Evolutionary conservation across 495 filamentous ascomycete species (phyloP).

Genomic region (Usnea hakonensis): DNA sequence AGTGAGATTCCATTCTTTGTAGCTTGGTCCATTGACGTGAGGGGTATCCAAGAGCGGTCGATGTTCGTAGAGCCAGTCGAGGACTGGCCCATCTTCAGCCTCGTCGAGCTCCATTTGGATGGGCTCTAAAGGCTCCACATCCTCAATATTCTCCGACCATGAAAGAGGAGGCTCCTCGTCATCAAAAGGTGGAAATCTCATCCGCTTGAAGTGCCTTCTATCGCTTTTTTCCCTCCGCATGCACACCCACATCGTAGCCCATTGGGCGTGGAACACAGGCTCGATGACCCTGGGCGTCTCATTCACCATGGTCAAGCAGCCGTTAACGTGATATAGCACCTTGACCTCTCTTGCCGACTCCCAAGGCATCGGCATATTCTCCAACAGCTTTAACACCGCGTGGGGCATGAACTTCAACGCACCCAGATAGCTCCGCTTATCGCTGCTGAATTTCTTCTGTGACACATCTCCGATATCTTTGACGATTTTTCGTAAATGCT

Average conservation of each 20-base stretch:
- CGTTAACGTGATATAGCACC: slow-evolving; percentile 97
- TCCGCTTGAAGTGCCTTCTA: slow-evolving; percentile 91
- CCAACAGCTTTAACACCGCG: slow-evolving; percentile 94
- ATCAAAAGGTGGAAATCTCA: slow-evolving; percentile 98
- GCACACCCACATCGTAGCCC: slow-evolving; percentile 98
- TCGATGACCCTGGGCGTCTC: slow-evolving; percentile 96
- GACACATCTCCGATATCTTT: slow-evolving; percentile 98
- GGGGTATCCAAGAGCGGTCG: slow-evolving; percentile 82
- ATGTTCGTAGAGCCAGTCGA: slow-evolving; percentile 98
- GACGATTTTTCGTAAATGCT: slow-evolving; percentile 97
- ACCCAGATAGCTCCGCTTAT: slow-evolving; percentile 96
- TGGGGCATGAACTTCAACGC: slow-evolving; percentile 99
- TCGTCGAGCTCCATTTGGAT: slow-evolving; percentile 99
- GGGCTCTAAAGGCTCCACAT: slow-evolving; percentile 93
- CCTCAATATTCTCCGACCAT: slow-evolving; percentile 98
- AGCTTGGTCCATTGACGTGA: slow-evolving; percentile 94
- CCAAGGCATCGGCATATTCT: slow-evolving; percentile 99
- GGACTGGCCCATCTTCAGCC: slow-evolving; percentile 82
- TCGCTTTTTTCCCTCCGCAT: slow-evolving; percentile 99
- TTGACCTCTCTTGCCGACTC: slow-evolving; percentile 93
- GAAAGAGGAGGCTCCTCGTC: slow-evolving; percentile 97
- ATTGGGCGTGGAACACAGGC: slow-evolving; percentile 97
- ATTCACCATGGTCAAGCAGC: slow-evolving; percentile 93
- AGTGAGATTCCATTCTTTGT: slow-evolving; percentile 90
- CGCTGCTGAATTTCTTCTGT: slow-evolving; percentile 97